phyloP scores from a whole-genome alignment of 441 rosid species.

The Francoa sonchifolia region DNA sequence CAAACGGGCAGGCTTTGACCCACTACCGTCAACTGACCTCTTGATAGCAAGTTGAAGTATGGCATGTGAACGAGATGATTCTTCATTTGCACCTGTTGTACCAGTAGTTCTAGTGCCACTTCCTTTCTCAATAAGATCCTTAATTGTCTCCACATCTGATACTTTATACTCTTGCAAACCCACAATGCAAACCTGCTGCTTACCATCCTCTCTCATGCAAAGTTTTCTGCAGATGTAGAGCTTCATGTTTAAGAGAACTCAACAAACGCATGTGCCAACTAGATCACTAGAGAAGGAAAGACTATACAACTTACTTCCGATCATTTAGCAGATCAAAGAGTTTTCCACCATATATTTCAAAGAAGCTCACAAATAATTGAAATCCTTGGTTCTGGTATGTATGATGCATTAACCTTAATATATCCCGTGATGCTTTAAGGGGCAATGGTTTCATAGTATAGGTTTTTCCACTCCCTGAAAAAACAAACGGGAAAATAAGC shows the following conservation, averaged over 20 bases:
- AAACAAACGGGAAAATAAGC: neutral
- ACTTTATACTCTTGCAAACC: slow-evolving; percentile 92
- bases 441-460: slow-evolving; percentile 96
- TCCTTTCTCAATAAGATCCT: slow-evolving; percentile 90
- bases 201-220: slow-evolving; percentile 98
- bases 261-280: slow-evolving; percentile 1
- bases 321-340: slow-evolving; percentile 81
- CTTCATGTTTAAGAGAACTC: slow-evolving; percentile 14
- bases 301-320: slow-evolving; percentile 55
- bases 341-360: slow-evolving; percentile 97
- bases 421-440: slow-evolving; percentile 80
- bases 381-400: slow-evolving; percentile 81
- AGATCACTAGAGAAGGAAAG: slow-evolving; percentile 11
- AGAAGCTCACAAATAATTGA: slow-evolving; percentile 88
- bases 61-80: slow-evolving; percentile 99
- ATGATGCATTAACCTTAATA: slow-evolving; percentile 88
- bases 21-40: slow-evolving; percentile 65
- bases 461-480: slow-evolving; percentile 94
- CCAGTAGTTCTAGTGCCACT: slow-evolving; percentile 82
- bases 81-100: slow-evolving; percentile 98
- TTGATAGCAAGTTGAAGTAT: slow-evolving; percentile 94
- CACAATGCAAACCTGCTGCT: slow-evolving; percentile 97
- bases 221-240: slow-evolving; percentile 55
- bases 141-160: slow-evolving; percentile 79
- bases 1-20: slow-evolving; percentile 66